Conservation (phyloP, 1,284 basidiomycete species). For the Trametes polyzona region DNA sequence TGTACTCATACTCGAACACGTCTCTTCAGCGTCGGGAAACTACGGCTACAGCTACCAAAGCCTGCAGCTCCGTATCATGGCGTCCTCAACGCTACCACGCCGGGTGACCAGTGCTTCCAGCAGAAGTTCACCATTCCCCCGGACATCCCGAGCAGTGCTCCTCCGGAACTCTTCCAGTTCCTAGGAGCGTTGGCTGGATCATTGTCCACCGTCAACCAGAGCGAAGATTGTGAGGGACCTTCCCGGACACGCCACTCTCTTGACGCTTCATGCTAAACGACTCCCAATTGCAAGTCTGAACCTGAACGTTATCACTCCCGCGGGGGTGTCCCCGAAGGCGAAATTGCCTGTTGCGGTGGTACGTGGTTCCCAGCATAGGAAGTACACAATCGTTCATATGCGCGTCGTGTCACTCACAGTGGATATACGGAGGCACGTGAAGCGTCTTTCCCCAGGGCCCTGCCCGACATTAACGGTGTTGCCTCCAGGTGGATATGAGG, state of each 20-base stretch:
- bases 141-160: constrained; percentile 31
- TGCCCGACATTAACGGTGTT: background rate
- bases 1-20: background rate
- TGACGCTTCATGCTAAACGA: background rate
- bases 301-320: constrained; percentile 58
- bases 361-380: constrained; percentile 19
- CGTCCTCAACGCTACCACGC: constrained; percentile 43
- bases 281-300: constrained; percentile 47
- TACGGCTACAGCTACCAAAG: constrained; percentile 50
- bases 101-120: constrained; percentile 56
- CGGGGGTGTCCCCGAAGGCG: constrained; percentile 39
- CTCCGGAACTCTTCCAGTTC: constrained; percentile 38
- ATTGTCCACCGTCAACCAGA: constrained; percentile 30
- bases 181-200: constrained; percentile 41
- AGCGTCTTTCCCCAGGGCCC: too few species aligned
- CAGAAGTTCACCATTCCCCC: constrained; percentile 41
- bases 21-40: constrained; percentile 22
- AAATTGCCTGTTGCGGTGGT: constrained; percentile 60
- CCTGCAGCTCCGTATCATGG: constrained; percentile 44
- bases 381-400: background rate
- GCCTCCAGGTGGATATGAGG: constrained; percentile 13
- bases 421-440: constrained; percentile 59
- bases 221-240: constrained; percentile 51
- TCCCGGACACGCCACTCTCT: background rate
- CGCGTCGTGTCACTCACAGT: constrained; percentile 35